Conservation (phyloP, 306 rosid species). For the Prunus kanzakura region DNA sequence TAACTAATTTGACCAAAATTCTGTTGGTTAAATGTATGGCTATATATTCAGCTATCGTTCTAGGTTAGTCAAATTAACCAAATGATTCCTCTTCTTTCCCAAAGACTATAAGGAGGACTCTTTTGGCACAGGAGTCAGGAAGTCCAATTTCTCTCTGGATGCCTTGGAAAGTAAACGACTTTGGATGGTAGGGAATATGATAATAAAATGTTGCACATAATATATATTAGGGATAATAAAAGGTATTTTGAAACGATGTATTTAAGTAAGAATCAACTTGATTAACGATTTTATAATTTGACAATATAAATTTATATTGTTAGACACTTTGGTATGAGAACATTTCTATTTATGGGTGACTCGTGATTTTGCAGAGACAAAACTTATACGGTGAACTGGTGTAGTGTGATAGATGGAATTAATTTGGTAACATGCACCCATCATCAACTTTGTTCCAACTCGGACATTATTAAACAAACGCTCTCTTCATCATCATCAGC, state of each 20-base stretch:
- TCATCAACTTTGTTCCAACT: neutral
- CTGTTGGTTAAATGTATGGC: neutral
- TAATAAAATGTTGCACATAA: neutral
- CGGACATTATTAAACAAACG: too few relatives aligned
- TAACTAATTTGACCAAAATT: neutral
- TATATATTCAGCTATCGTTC: too few relatives aligned
- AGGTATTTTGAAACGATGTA: too few relatives aligned
- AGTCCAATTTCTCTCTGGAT: conserved; percentile 22
- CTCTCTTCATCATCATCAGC: neutral
- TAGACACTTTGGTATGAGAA: too few relatives aligned
- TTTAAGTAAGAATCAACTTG: too few relatives aligned
- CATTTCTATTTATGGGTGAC: too few relatives aligned
- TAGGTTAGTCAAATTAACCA: conserved; percentile 17
- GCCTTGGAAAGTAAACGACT: conserved; percentile 33
- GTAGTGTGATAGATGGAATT: too few relatives aligned
- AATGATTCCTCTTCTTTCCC: conserved; percentile 17
- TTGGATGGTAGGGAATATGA: conserved; percentile 13
- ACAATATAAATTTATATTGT: too few relatives aligned
- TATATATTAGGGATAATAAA: too few relatives aligned
- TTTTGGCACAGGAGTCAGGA: conserved; percentile 4
- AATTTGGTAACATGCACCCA: neutral
- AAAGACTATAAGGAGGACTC: neutral
- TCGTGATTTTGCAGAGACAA: too few relatives aligned
- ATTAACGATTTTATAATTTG: too few relatives aligned
- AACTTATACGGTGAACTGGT: neutral